Evolutionary conservation across 139 green algal species (phyloP), one percentile per base, ranked within the genome.

Genomic region (Tetraselmis striata): DNA sequence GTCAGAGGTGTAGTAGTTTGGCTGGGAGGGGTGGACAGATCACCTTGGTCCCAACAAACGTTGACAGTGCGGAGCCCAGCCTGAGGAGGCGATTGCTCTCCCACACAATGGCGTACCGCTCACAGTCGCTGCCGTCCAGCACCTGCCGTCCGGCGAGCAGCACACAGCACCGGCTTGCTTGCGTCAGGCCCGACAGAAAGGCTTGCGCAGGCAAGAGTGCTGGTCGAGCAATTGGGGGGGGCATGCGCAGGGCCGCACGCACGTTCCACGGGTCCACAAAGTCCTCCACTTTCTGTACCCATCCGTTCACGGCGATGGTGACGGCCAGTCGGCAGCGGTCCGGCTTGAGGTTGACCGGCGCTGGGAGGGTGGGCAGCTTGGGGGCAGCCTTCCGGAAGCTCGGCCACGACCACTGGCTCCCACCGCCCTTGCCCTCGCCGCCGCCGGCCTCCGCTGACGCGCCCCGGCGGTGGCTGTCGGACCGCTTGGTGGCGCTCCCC

Each of bases 251-350:
- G 45, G 45, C 11, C 11, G 45, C 45, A 67, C 45, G 31, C 1
- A 29, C 76, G 25, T 80, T 29, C 92, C 93, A 97, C 5, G 91
- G 86, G 1, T 30, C 76, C 29, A 90, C 81, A 78, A 90, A 97
- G 84, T 97, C 93, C 18, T 88, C 67, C 0, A 75, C 45, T 23
- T 85, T 29, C 23, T 77, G 82, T 29, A 95, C 83, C 85, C 89
- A 94, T n/a, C 93, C 93, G 29, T 85, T 89, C 29, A 96, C 87
- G 0, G 88, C 89, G 25, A 95, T 92, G 24, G 83, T 85, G 0
- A 90, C 78, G 1, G 90, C 83, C 30, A 93, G 82, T 67, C 45
- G 45, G 18, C 45, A 67, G 18, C 45, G 45, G 45, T 67, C 45
- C 18, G 29, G 76, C 22, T 79, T 31, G 5, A 45, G 29, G 76